Evolutionary conservation across 2,329 filamentous ascomycete species (phyloP), one percentile per base, ranked within the genome.

Genomic region (Didymella keratinophila): DNA sequence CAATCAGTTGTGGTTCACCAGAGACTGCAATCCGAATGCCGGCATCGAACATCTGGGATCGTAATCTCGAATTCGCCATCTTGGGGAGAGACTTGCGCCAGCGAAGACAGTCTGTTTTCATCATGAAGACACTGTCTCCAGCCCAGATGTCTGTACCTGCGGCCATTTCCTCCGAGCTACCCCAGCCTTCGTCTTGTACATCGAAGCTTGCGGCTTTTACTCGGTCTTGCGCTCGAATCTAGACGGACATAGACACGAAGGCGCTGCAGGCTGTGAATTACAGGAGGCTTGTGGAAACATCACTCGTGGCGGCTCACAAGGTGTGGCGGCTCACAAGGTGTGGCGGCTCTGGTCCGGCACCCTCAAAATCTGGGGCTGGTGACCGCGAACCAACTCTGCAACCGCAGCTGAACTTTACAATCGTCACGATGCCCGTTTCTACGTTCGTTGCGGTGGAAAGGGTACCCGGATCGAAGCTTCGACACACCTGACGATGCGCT

Each of bases 341-440:
- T 58, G 56, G 56, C 56, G 39, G 44, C 25, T 46, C 55, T 51
- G 49, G 55, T 52, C 49, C 49, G 16, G 47, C 48, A 27, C 34
- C 36, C 36, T 47, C 11, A 16, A 12, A 48, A 18, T 12, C 34
- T 47, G 42, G 28, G 27, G 36, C 54, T 41, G 48, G 27, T 39
- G 14, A 34, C 32, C 18, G n/a, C 23, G 8, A 32, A 32, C 21
- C 21, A 45, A 27, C 7, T 8, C 1, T n/a, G 39, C 52, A n/a
- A 23, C 20, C 25, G 28, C 45, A 37, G 37, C 44, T 25, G 28
- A 28, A 49, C 25, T 18, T n/a, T 25, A 30, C 20, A 41, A 32
- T 21, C 7, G 16, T 44, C 32, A 39, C 39, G 42, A 45, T 27
- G 39, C 34, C 9, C 25, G 34, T 51, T 42, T n/a, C 25, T 28